Base-by-base conservation (phyloP, 2,329 filamentous ascomycete species). In the Cladosporium sp. region DNA sequence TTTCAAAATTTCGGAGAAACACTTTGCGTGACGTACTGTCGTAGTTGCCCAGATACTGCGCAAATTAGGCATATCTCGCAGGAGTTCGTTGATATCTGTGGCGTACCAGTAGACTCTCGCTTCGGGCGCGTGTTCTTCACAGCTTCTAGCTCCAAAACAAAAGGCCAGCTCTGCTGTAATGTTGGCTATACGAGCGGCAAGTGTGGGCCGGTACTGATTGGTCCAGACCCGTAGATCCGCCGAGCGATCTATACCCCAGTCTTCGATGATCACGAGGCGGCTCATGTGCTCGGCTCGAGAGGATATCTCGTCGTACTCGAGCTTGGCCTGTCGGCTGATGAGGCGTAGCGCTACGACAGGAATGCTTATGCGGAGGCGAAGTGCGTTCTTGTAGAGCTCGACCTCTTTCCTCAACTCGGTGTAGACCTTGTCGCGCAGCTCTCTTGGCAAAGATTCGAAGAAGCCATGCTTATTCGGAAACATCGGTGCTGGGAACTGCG, bases 361-460 rank as follows among this genome's bases (percentile, higher is more conserved):
- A 9, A 28, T 37, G 15, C 17, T 7, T 3, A 3, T 34, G n/a
- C 20, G 47, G 40, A 42, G 22, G 5, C 14, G 9, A 22, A 42
- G 25, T 25, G 25, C 25, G 25, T 25, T 25, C 25, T 25, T 25
- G 25, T 25, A 25, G 25, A 25, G 25, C 25, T 25, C 25, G 25
- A 25, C 25, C 25, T 25, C 25, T 25, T 25, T 6, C 3, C 25
- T 25, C 25, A 25, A 25, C 25, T 25, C 25, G 25, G 25, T 25
- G 45, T 61, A 63, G 47, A 63, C 59, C 3, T 55, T 14, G 22
- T 63, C 60, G 37, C 60, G 57, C 34, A 63, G 40, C 56, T 63
- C 61, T 14, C 52, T 57, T 28, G 57, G 39, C 15, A 63, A 57
- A 34, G 11, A 9, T 20, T 42, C 28, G 59, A 61, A 61, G 51